Evolutionary conservation across 2,329 filamentous ascomycete genomes (phyloP).

Genomic region (Periconia digitata): DNA sequence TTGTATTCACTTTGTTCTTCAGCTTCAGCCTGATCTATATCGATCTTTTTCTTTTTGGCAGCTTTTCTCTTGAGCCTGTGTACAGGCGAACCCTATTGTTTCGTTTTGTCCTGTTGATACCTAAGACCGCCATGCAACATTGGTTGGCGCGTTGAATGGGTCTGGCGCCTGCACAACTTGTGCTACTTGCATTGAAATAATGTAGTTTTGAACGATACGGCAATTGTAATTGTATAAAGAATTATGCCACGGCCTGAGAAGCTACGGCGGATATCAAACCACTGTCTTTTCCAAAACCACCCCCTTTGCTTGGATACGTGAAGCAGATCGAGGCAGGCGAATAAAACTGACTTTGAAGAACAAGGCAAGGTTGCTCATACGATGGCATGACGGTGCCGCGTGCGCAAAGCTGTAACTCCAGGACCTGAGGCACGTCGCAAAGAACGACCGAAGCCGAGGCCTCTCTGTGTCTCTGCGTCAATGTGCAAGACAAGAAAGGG

Average conservation of each 20-base stretch:
- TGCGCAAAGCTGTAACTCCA: constrained; percentile 1
- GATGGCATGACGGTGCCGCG: neutral
- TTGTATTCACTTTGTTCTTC: constrained; percentile 14
- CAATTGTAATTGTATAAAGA: constrained; percentile 24
- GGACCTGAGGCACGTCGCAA: neutral
- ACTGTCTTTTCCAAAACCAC: constrained; percentile 16
- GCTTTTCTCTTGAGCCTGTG: neutral
- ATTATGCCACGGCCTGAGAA: constrained; percentile 1
- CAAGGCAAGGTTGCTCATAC: neutral
- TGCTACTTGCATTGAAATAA: constrained; percentile 10
- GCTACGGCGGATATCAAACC: constrained; percentile 17
- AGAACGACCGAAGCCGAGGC: neutral
- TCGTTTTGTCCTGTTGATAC: neutral
- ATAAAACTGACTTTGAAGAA: neutral
- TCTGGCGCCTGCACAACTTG: constrained; percentile 1
- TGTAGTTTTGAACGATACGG: constrained; percentile 18
- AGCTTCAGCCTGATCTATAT: constrained; percentile 6
- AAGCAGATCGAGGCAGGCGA: neutral
- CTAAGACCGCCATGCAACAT: neutral
- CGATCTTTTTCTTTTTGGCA: constrained; percentile 8
- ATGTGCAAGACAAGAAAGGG: neutral
- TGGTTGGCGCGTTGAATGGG: constrained; percentile 1
- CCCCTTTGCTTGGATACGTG: neutral
- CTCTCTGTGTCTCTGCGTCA: neutral
- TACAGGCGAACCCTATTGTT: neutral